Evolutionary conservation across 495 filamentous ascomycete species (phyloP).

Genomic region (Aspergillus sparsus): DNA sequence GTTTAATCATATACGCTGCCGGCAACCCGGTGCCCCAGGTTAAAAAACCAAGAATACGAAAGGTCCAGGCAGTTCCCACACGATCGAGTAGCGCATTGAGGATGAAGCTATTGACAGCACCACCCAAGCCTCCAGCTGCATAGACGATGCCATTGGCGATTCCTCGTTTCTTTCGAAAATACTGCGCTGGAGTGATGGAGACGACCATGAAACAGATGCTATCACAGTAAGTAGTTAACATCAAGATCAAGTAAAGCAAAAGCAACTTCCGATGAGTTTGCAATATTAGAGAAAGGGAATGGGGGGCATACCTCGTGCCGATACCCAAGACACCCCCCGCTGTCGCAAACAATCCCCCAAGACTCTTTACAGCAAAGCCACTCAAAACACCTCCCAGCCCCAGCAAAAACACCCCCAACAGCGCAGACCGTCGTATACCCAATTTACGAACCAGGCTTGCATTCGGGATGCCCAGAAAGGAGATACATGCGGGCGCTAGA

Average conservation of each 20-base stretch:
- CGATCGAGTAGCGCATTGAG: constrained; percentile 47
- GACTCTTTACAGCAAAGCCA: constrained; percentile 48
- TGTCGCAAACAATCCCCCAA: constrained; percentile 58
- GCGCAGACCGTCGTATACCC: constrained; percentile 43
- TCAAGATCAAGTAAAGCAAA: neutral
- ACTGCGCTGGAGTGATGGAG: constrained; percentile 53
- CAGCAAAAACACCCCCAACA: constrained; percentile 50
- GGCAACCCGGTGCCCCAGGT: constrained; percentile 53
- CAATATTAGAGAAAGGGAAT: neutral
- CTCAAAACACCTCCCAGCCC: constrained; percentile 51
- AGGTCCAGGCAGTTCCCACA: constrained; percentile 56
- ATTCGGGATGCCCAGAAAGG: constrained; percentile 50
- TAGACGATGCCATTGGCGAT: constrained; percentile 60
- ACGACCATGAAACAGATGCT: constrained; percentile 38
- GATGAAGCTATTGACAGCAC: constrained; percentile 50
- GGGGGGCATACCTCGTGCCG: constrained; percentile 43
- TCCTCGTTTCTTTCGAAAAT: constrained; percentile 55
- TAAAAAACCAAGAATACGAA: constrained; percentile 52
- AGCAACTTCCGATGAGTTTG: neutral
- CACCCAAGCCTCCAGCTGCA: constrained; percentile 55
- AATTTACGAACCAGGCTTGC: constrained; percentile 47
- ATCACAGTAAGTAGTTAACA: neutral
- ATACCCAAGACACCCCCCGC: constrained; percentile 55
- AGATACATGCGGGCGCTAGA: constrained; percentile 48
- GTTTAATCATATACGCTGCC: constrained; percentile 58